Evolutionary conservation across 768 basidiomycete genomes (phyloP).

Genomic region (Hortiboletus campestris): DNA sequence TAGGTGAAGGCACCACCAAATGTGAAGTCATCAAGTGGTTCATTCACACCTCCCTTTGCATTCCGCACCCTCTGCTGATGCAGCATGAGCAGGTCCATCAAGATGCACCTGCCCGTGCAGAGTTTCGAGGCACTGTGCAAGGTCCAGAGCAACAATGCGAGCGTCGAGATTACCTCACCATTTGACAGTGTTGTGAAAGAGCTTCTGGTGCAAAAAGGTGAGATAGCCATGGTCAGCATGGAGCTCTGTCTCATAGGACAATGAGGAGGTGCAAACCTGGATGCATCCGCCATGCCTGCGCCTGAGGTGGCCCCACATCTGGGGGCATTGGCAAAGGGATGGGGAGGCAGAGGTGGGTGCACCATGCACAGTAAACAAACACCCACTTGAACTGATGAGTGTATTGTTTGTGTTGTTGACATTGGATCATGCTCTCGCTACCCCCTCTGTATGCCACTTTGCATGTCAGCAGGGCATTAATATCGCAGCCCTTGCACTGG

Average conservation of each 20-base stretch:
- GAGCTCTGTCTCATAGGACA: conserved; percentile 73
- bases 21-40: conserved; percentile 88
- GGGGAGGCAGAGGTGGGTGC: background rate
- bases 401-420: conserved; percentile 12
- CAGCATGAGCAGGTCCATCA: conserved; percentile 52
- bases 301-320: conserved; percentile 9
- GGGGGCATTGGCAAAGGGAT: background rate
- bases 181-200: conserved; percentile 74
- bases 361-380: conserved; percentile 29
- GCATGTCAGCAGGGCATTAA: conserved; percentile 67
- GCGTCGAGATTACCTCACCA: conserved; percentile 87
- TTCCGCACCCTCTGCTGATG: conserved; percentile 8
- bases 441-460: conserved; percentile 76
- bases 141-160: conserved; percentile 88
- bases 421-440: conserved; percentile 52
- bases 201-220: conserved; percentile 77
- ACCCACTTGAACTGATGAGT: conserved; percentile 65
- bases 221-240: conserved; percentile 79
- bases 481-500: conserved; percentile 50
- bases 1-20: conserved; percentile 90
- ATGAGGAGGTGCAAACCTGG: background rate
- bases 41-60: conserved; percentile 21
- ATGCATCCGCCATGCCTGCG: background rate
- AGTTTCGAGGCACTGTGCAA: conserved; percentile 80
- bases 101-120: conserved; percentile 47